Percentiles rank a stretch among this genome's conserved stretches.
phyloP scores from a whole-genome alignment of 352 stramenopile genomes.

The Phytophthora colocasiae region DNA sequence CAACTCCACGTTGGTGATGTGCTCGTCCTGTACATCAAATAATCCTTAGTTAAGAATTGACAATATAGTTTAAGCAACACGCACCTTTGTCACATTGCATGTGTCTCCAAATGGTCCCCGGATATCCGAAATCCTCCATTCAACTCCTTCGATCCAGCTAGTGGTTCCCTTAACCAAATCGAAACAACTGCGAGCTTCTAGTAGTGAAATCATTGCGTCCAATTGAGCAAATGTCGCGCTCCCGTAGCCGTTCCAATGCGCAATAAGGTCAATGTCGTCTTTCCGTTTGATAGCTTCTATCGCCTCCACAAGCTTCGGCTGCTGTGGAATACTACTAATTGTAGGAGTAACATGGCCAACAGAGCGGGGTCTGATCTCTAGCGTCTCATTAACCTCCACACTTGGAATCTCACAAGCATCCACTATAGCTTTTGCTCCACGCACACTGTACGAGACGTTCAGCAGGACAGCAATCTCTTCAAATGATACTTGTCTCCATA shows the following conservation, averaged over 20 bases:
- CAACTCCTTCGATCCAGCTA: not conserved
- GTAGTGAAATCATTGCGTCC: not conserved
- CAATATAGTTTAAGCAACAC: no score
- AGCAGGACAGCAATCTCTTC: not conserved
- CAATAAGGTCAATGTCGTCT: not conserved
- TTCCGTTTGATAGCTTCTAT: not conserved
- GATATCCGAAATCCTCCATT: not conserved
- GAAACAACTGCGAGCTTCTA: not conserved
- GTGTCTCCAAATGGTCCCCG: not conserved
- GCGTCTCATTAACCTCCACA: not conserved
- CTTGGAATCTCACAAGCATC: not conserved
- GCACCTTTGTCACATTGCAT: not conserved
- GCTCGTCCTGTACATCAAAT: not conserved
- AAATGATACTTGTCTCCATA: not conserved
- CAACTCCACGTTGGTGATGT: not conserved
- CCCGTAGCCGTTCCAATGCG: not conserved
- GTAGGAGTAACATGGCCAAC: not conserved
- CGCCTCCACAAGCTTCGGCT: not conserved
- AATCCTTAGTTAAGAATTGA: no score
- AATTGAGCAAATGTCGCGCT: not conserved
- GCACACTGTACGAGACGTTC: not conserved
- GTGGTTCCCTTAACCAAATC: not conserved
- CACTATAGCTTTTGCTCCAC: not conserved
- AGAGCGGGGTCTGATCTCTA: not conserved
- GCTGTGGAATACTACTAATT: not conserved